A percentile compares a stretch with the other conserved stretches of the same genome.
These are phyloP conservation scores for Pezizomycotina sp. DNA, from an alignment of 2,329 filamentous ascomycete species.

Conservation along the genomic window DNA sequence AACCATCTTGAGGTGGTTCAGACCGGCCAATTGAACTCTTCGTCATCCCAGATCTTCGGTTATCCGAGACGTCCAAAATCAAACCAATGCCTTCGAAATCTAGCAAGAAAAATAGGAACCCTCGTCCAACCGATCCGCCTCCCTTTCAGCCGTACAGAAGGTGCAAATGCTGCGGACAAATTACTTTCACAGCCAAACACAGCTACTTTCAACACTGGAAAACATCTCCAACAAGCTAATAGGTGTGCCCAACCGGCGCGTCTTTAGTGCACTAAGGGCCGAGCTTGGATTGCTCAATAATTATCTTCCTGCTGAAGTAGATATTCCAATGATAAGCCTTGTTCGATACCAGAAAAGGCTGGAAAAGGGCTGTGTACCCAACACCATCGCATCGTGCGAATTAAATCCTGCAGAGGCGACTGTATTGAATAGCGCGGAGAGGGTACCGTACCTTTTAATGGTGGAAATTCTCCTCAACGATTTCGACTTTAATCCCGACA, in stretches of 20 bases:
- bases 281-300: conserved; percentile 67
- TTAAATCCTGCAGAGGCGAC: conserved; percentile 72
- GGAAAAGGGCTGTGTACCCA: too few relatives aligned
- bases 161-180: conserved; percentile 59
- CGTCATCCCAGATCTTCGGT: conserved; percentile 24
- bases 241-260: conserved; percentile 62
- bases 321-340: conserved; percentile 67
- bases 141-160: conserved; percentile 50
- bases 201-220: conserved; percentile 63
- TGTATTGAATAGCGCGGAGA: conserved; percentile 71
- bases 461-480: conserved; percentile 67
- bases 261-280: conserved; percentile 62
- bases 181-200: conserved; percentile 67
- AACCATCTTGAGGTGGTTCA: too few relatives aligned
- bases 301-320: conserved; percentile 66
- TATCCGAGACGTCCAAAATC: conserved; percentile 8
- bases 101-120: conserved; percentile 14
- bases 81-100: conserved; percentile 18
- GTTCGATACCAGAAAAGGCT: too few relatives aligned
- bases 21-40: conserved; percentile 14
- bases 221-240: conserved; percentile 75
- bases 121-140: conserved; percentile 22
- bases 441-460: conserved; percentile 73
- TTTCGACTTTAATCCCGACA: conserved; percentile 65
- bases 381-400: too few relatives aligned